These are phyloP conservation scores for Saccharomycopsis sp. DNA, from an alignment of 805 yeast genomes.

Conservation along the genomic window DNA sequence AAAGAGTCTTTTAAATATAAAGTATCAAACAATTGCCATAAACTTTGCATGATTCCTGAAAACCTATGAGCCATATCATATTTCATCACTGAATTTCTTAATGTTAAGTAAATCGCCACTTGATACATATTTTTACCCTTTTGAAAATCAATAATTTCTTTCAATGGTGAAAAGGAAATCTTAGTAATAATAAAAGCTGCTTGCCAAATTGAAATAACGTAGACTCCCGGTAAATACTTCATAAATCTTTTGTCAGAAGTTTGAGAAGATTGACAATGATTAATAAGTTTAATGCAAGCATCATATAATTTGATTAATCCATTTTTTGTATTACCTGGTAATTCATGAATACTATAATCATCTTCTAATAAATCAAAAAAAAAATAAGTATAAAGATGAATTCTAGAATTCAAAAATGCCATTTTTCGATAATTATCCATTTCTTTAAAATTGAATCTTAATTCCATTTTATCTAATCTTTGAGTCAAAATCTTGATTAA, in stretches of 20 bases:
- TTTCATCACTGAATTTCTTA: slow-evolving; percentile 74
- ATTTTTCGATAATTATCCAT: slow-evolving; percentile 64
- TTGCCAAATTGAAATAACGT: slow-evolving; percentile 82
- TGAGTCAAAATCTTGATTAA: slow-evolving; percentile 57
- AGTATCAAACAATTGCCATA: slow-evolving; percentile 79
- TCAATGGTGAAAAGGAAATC: slow-evolving; percentile 64
- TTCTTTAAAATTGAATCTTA: slow-evolving; percentile 36
- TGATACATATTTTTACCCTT: slow-evolving; percentile 64
- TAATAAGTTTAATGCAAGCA: slow-evolving; percentile 62
- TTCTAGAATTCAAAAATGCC: slow-evolving; percentile 59
- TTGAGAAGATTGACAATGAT: slow-evolving; percentile 56
- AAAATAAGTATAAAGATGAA: slow-evolving; percentile 75
- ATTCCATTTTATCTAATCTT: slow-evolving; percentile 70
- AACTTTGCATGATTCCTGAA: slow-evolving; percentile 85
- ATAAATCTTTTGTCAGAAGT: slow-evolving; percentile 51
- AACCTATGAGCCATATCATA: slow-evolving; percentile 92
- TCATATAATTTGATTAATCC: slow-evolving; percentile 74
- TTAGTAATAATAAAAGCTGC: slow-evolving; percentile 78
- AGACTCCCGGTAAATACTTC: slow-evolving; percentile 73
- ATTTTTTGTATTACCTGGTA: not conserved
- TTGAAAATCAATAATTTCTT: slow-evolving; percentile 53
- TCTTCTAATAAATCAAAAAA: slow-evolving; percentile 44
- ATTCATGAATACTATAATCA: not conserved
- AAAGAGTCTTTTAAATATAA: slow-evolving; percentile 43
- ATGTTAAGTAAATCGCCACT: slow-evolving; percentile 55